phyloP scores from a whole-genome alignment of 495 filamentous ascomycete genomes.

The Paragyromitra xinjiangensis region DNA sequence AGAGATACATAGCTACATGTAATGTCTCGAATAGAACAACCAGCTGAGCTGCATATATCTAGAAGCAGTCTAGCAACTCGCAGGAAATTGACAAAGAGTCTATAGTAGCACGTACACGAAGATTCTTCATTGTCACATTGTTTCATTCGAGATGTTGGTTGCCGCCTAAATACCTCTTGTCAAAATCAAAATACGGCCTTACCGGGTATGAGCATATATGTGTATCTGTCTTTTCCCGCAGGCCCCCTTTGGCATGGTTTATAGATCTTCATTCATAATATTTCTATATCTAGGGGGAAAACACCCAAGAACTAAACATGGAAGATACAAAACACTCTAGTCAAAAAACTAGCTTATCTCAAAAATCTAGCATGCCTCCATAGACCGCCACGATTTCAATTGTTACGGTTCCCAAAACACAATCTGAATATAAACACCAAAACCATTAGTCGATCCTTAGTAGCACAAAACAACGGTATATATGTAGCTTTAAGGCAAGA shows the following conservation, averaged over 20 bases:
- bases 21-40: too few relatives aligned
- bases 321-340: neutral
- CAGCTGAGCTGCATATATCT: too few relatives aligned
- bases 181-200: too few relatives aligned
- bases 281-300: neutral
- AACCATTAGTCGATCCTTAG: neutral
- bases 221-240: too few relatives aligned
- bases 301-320: neutral
- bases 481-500: neutral
- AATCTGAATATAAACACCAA: neutral
- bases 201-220: too few relatives aligned
- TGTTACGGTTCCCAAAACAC: neutral
- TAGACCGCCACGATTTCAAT: neutral
- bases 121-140: too few relatives aligned
- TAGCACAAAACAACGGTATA: neutral
- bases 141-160: too few relatives aligned
- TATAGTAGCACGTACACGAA: too few relatives aligned
- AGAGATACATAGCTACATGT: too few relatives aligned
- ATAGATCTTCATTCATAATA: neutral
- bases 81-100: too few relatives aligned
- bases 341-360: neutral
- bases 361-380: neutral
- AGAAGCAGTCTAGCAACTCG: too few relatives aligned
- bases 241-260: neutral
- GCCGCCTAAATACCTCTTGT: too few relatives aligned